phyloP scores from a whole-genome alignment of 2,329 filamentous ascomycete species.

The Pseudogymnoascus sp. region DNA sequence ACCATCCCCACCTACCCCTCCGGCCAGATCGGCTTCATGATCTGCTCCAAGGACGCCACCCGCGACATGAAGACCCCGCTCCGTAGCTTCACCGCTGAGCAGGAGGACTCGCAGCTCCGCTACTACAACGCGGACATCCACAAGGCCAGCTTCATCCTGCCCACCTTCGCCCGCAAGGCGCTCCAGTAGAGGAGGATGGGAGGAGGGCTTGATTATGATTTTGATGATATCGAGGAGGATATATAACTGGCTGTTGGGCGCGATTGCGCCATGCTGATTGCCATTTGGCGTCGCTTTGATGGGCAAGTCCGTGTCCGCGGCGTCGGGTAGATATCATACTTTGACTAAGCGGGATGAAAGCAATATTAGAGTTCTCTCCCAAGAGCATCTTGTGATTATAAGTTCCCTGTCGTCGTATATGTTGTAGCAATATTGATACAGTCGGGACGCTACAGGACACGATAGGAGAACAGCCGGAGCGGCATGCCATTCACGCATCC shows the following conservation, averaged over 20 bases:
- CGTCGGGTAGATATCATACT: background rate
- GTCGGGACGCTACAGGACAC: background rate
- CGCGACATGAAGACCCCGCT: slow-evolving; percentile 79
- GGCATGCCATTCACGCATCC: background rate
- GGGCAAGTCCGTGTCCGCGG: background rate
- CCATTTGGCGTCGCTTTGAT: background rate
- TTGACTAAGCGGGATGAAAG: background rate
- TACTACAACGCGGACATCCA: slow-evolving; percentile 99
- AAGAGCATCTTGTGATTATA: background rate
- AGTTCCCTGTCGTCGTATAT: background rate
- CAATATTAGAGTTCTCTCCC: slow-evolving; percentile 2
- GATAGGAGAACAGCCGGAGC: too few species aligned
- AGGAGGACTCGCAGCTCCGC: slow-evolving; percentile 85
- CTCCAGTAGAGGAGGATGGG: slow-evolving; percentile 39
- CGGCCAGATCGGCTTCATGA: slow-evolving; percentile 99
- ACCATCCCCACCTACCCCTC: slow-evolving; percentile 99
- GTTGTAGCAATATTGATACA: background rate
- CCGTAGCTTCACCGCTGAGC: slow-evolving; percentile 70
- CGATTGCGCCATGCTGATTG: background rate
- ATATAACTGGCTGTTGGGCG: background rate
- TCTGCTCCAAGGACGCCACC: slow-evolving; percentile 89
- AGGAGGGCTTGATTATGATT: background rate
- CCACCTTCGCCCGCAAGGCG: slow-evolving; percentile 82
- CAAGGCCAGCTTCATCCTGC: slow-evolving; percentile 86
- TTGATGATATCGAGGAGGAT: slow-evolving; percentile 4